Conservation (phyloP, 331 rosid genomes). For the Phaseolus coccineus region DNA sequence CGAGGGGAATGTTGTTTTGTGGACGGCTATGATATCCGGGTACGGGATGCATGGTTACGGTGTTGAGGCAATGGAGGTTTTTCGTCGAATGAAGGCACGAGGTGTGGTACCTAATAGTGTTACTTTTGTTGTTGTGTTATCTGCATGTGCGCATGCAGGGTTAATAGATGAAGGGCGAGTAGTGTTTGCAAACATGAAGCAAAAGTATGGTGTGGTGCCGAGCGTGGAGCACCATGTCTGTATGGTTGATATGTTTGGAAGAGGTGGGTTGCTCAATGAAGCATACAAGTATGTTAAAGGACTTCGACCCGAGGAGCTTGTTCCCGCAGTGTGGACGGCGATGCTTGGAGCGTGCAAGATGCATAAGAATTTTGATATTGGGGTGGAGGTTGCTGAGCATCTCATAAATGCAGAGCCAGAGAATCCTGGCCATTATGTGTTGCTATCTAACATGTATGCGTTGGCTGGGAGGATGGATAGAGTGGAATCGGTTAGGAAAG, state of each 20-base stretch:
- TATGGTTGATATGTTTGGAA: slow-evolving; percentile 92
- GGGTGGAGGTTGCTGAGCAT: slow-evolving; percentile 77
- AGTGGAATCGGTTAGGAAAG: slow-evolving; percentile 73
- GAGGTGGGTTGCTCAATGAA: slow-evolving; percentile 85
- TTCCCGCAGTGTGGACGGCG: slow-evolving; percentile 83
- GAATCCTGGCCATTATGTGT: slow-evolving; percentile 89
- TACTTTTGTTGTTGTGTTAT: slow-evolving; percentile 77
- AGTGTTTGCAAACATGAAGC: slow-evolving; percentile 65
- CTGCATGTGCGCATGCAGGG: slow-evolving; percentile 96
- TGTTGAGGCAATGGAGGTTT: slow-evolving; percentile 69
- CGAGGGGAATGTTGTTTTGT: slow-evolving; percentile 74
- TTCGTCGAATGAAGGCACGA: slow-evolving; percentile 55
- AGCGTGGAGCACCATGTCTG: slow-evolving; percentile 89
- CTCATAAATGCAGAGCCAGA: slow-evolving; percentile 78
- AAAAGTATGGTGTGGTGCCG: slow-evolving; percentile 69
- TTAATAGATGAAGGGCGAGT: slow-evolving; percentile 70
- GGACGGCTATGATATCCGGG: slow-evolving; percentile 95
- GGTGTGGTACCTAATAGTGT: slow-evolving; percentile 69
- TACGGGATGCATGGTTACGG: slow-evolving; percentile 86
- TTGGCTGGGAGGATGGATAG: slow-evolving; percentile 78
- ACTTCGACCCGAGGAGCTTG: slow-evolving; percentile 50
- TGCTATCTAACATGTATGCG: slow-evolving; percentile 90
- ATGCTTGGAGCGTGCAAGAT: slow-evolving; percentile 65
- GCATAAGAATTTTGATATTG: slow-evolving; percentile 63
- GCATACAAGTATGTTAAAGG: slow-evolving; percentile 66